Conservation (phyloP, 2,329 filamentous ascomycete species). For the Neophaeococcomyces aloes region DNA sequence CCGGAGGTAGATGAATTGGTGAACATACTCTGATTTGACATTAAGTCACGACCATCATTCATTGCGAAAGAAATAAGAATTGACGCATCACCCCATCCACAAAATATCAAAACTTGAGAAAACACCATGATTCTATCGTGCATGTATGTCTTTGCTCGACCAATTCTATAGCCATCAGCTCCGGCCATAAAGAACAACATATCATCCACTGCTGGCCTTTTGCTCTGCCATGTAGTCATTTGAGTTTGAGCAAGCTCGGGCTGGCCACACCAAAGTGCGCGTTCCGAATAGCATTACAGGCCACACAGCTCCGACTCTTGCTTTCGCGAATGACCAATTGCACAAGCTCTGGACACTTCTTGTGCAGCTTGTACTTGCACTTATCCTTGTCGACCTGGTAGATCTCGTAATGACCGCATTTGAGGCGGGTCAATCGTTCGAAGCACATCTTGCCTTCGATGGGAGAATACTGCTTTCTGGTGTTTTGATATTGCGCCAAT, state of each 20-base stretch:
- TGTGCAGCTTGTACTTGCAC: slow-evolving; percentile 15
- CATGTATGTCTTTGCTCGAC: background rate
- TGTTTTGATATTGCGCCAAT: background rate
- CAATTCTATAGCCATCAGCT: background rate
- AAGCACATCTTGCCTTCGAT: slow-evolving; percentile 19
- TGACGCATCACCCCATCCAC: no score
- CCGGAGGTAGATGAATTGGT: background rate
- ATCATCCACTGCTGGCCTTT: background rate
- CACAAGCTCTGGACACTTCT: slow-evolving; percentile 18
- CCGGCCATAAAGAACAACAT: background rate
- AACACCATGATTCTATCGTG: background rate
- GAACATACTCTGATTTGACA: background rate
- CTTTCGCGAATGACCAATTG: slow-evolving; percentile 19
- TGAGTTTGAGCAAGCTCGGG: slow-evolving; percentile 14
- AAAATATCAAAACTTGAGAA: background rate
- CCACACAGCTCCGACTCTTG: slow-evolving; percentile 20
- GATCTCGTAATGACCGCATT: slow-evolving; percentile 21
- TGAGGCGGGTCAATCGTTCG: slow-evolving; percentile 19
- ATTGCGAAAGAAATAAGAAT: no score
- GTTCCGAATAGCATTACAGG: slow-evolving; percentile 19
- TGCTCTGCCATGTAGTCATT: slow-evolving; percentile 10
- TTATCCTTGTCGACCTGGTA: slow-evolving; percentile 20
- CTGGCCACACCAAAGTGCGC: slow-evolving; percentile 20
- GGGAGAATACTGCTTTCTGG: background rate
- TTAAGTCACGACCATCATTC: no score